Evolutionary conservation across 805 yeast species (phyloP).

Genomic region (Hanseniaspora thailandica): DNA sequence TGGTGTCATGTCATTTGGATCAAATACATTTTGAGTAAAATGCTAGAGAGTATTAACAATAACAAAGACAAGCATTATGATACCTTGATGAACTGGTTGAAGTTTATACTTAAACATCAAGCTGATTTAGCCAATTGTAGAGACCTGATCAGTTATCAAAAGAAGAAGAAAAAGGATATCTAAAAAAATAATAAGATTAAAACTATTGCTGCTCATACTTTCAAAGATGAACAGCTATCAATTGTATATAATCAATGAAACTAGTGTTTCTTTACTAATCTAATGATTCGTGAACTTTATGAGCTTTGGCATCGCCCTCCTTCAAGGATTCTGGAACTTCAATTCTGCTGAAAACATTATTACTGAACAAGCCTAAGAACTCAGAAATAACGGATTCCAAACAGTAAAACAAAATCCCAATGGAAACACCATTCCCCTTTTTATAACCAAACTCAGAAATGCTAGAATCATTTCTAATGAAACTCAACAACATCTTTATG

Average conservation of each 20-base stretch:
- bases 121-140: constrained; percentile 14
- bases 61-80: constrained; percentile 15
- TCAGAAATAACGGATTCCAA: constrained; percentile 24
- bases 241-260: not conserved
- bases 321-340: constrained; percentile 7
- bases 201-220: not conserved
- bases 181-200: not conserved
- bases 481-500: constrained; percentile 6
- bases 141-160: constrained; percentile 14
- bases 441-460: not conserved
- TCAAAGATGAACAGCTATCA: not conserved
- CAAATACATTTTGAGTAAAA: constrained; percentile 14
- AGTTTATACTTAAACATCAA: constrained; percentile 14
- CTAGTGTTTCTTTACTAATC: constrained; percentile 4
- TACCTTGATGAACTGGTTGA: constrained; percentile 14
- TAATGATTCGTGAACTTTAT: constrained; percentile 11
- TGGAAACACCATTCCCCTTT: constrained; percentile 23
- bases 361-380: constrained; percentile 22
- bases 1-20: constrained; percentile 16
- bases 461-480: constrained; percentile 8
- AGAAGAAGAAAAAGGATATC: constrained; percentile 3
- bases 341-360: constrained; percentile 18
- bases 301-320: not conserved
- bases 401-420: constrained; percentile 30
- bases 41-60: constrained; percentile 14